These are phyloP conservation scores for Gonium pectorale DNA, from an alignment of 139 green algal genomes.

Conservation along the genomic window DNA sequence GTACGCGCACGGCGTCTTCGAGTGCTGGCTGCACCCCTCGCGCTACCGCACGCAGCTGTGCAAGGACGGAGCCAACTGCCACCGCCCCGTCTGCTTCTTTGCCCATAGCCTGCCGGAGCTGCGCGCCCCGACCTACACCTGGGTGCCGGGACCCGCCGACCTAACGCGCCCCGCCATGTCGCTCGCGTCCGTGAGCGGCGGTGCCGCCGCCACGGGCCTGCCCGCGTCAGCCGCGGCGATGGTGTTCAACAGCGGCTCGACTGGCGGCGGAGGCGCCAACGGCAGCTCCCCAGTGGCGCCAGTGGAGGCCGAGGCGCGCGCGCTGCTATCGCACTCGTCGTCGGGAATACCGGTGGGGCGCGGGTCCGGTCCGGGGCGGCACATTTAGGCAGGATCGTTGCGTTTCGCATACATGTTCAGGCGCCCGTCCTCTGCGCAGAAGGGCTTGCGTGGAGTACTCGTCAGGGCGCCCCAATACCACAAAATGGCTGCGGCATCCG, in stretches of 20 bases:
- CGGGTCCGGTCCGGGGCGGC: no score
- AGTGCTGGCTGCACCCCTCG: slow-evolving; percentile 92
- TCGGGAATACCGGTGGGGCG: slow-evolving; percentile 22
- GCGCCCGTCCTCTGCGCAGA: no score
- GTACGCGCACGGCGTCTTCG: slow-evolving; percentile 93
- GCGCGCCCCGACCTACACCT: slow-evolving; percentile 71
- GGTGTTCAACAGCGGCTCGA: background rate
- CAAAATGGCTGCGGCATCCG: no score
- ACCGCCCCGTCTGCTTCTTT: slow-evolving; percentile 91
- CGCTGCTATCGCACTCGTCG: slow-evolving; percentile 14
- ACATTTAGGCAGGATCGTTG: no score
- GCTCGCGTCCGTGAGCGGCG: no score
- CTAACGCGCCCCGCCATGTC: background rate
- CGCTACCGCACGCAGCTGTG: slow-evolving; percentile 91
- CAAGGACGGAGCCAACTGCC: slow-evolving; percentile 83
- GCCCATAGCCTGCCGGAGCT: slow-evolving; percentile 82
- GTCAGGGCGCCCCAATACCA: no score
- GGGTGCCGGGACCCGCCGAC: slow-evolving; percentile 59
- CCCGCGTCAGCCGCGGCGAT: background rate
- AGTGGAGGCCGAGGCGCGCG: background rate
- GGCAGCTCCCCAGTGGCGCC: background rate
- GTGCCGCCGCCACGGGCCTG: no score
- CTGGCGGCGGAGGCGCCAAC: background rate
- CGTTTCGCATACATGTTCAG: no score
- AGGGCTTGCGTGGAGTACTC: no score